Evolutionary conservation across 1,139 yeast genomes (phyloP), one percentile per base, ranked within the genome.

Genomic region (Geotrichum aggregatum): DNA sequence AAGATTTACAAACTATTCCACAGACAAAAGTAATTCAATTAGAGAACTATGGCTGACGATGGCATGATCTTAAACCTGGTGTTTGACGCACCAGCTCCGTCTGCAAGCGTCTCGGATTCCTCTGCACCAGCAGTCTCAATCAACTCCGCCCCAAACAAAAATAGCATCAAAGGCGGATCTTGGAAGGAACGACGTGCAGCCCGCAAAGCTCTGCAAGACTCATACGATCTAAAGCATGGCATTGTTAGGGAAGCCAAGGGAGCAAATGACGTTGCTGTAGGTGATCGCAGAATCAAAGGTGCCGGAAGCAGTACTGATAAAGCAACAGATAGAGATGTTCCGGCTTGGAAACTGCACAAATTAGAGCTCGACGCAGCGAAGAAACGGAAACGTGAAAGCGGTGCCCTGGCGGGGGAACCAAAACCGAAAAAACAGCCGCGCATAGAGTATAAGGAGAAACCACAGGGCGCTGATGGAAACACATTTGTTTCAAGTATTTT

Each of bases 401-500:
- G 16, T 10, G 31, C 10, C 13, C 7, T n/a, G 10, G 36, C 34
- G 10, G 36, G 22, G 11, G 50, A 24, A n/a, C 30, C 21, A 7
- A 30, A 40, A 30, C 34, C 33, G 1, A 62, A 57, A 50, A 54
- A 47, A 42, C 38, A 31, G 31, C 51, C 38, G 13, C 51, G 48
- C 36, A 47, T 55, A 41, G 52, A 49, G 30, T 53, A 53, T 30
- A 58, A 47, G 55, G 58, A 59, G 47, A 47, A 49, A 48, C 52
- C 54, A 43, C 43, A 50, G 42, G 49, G 57, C 40, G 47, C 52
- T 34, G 68, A 60, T 33, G 63, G 60, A 28, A 77, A 78, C 55
- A 76, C 86, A 1, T 82, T 83, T 63, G 91, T 91, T 1, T 87
- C 97, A 0, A 89, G 97, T 1, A 73, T 91, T 50, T 91, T 91